Base-by-base conservation (phyloP, 768 basidiomycete genomes). In the Pleurotus ostreatus region DNA sequence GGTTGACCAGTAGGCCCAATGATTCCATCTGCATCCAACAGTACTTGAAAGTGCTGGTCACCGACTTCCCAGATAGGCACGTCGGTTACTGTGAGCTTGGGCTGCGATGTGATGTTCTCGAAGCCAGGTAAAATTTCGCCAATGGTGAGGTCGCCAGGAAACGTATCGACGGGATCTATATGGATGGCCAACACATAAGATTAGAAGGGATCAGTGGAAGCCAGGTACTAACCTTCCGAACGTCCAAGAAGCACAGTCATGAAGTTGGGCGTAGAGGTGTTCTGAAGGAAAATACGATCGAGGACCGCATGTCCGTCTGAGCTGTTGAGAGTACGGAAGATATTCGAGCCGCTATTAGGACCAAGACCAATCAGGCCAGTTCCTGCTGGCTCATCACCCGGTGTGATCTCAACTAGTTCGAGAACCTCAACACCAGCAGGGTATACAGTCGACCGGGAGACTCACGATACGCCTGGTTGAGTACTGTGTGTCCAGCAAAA, bases 331-430 rank as follows among this genome's bases (percentile, higher is more conserved):
- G 39, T n/a, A 0, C 20, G 8, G 38, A 56, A 56, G 26, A 68
- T 59, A 15, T 55, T 55, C 20, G 65, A 66, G 23, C 60, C 59
- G 7, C 40, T 39, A 25, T 51, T 60, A 4, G 64, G 64, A 12
- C 66, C 66, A 6, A 68, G 58, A 12, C 66, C 66, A 11, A 68
- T 55, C 18, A 66, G 40, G 3, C 66, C 66, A 7, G 26, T 51
- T 13, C 47, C 55, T 26, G 56, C 38, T 22, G 58, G 53, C 44
- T 39, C 40, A 9, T 46, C 37, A 22, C 54, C 53, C 8, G 55
- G 43, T 1, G 53, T 41, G 8, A 58, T 54, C 22, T 53, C 58
- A 18, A 63, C 62, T 63, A 38, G 9, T 34, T 55, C 37, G 12
- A 5, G 26, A 2, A 40, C 26, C n/a, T 9, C 18, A 44, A 15